phyloP scores from a whole-genome alignment of 768 basidiomycete genomes.

The Grammothele lineata region DNA sequence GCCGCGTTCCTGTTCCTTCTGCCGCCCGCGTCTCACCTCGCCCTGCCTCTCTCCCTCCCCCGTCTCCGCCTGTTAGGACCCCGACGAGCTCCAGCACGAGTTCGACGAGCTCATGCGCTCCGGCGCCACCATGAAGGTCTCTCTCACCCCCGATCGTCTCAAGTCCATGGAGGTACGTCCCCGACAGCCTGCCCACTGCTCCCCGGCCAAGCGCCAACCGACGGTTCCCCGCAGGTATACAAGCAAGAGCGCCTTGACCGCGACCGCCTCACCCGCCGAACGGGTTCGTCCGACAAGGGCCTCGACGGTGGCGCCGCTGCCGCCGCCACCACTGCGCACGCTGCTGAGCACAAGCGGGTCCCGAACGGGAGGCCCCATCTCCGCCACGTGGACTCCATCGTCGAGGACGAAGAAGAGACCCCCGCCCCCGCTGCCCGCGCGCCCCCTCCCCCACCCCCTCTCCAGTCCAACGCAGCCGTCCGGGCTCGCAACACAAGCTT shows the following conservation, averaged over 20 bases:
- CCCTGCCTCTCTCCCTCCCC: constrained; percentile 2
- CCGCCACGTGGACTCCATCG: constrained; percentile 56
- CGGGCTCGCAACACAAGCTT: constrained; percentile 12
- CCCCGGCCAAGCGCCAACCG: constrained; percentile 5
- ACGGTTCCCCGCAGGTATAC: constrained; percentile 42
- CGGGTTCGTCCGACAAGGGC: constrained; percentile 6
- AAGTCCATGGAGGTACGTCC: constrained; percentile 85
- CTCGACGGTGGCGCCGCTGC: constrained; percentile 9
- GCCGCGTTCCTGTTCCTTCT: constrained; percentile 3
- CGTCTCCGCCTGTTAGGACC: constrained; percentile 36
- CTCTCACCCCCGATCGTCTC: constrained; percentile 89
- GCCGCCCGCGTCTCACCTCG: neutral
- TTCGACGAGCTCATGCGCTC: constrained; percentile 94
- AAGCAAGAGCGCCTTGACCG: constrained; percentile 64
- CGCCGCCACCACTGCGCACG: constrained; percentile 3
- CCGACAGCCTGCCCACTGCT: constrained; percentile 8
- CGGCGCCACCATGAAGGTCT: constrained; percentile 90
- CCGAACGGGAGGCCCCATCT: constrained; percentile 36
- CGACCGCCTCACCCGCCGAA: constrained; percentile 12
- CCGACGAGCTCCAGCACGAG: constrained; percentile 54
- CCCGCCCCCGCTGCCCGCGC: constrained; percentile 4
- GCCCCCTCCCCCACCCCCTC: constrained; percentile 18
- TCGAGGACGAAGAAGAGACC: constrained; percentile 59
- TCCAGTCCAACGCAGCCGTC: constrained; percentile 12
- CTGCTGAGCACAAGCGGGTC: constrained; percentile 12